Conservation (phyloP, 1,139 yeast genomes). For the Barnettozyma hawaiiensis region DNA sequence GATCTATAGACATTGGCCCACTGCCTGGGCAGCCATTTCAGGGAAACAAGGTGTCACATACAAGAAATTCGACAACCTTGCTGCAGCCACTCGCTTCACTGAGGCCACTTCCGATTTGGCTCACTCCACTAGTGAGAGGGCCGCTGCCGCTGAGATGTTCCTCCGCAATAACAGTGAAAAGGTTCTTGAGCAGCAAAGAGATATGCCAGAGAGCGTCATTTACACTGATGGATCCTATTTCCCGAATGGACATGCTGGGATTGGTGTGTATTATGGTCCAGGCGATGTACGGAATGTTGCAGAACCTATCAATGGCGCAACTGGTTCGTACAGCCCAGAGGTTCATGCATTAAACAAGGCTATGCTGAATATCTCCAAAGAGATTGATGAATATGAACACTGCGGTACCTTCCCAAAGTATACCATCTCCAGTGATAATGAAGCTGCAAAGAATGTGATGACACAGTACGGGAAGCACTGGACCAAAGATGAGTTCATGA, state of each 20-base stretch:
- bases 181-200: constrained; percentile 9
- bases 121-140: not conserved
- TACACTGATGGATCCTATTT: constrained; percentile 71
- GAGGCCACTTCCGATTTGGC: constrained; percentile 11
- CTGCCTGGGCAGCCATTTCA: constrained; percentile 39
- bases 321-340: constrained; percentile 83
- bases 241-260: constrained; percentile 46
- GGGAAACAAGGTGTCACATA: constrained; percentile 42
- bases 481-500: constrained; percentile 28
- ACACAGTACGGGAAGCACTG: constrained; percentile 43
- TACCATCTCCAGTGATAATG: constrained; percentile 50
- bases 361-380: constrained; percentile 33
- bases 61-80: constrained; percentile 38
- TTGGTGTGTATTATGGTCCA: constrained; percentile 66
- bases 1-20: constrained; percentile 41
- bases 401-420: constrained; percentile 27
- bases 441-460: constrained; percentile 45
- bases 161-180: constrained; percentile 4
- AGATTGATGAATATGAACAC: constrained; percentile 31
- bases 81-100: constrained; percentile 36
- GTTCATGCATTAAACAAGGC: constrained; percentile 61
- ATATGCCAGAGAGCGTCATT: constrained; percentile 23
- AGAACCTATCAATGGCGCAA: constrained; percentile 43
- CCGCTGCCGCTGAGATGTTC: constrained; percentile 1
- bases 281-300: constrained; percentile 50